Percentiles rank a stretch among this genome's conserved stretches.
These are phyloP conservation scores for Bretziella fagacearum DNA, from an alignment of 2,329 filamentous ascomycete genomes.

Conservation along the genomic window DNA sequence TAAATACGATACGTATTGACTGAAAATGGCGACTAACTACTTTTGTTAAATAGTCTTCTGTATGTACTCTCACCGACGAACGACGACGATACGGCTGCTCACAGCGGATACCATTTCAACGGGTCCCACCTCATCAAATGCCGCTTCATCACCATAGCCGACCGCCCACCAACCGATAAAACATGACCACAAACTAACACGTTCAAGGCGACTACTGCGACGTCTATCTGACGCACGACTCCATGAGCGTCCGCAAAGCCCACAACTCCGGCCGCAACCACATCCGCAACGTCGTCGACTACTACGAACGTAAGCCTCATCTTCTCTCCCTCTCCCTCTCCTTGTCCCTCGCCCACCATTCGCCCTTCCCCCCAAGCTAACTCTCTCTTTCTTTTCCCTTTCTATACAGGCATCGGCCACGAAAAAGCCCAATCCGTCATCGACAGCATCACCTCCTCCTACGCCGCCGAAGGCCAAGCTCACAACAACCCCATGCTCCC, in stretches of 20 bases:
- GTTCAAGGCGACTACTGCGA: constrained; percentile 87
- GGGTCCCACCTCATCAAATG: too few species aligned
- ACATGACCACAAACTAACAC: neutral
- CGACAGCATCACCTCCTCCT: constrained; percentile 91
- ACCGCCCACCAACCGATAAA: too few species aligned
- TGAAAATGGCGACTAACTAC: constrained; percentile 7
- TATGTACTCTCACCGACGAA: constrained; percentile 15
- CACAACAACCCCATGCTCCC: constrained; percentile 70
- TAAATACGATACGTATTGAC: constrained; percentile 22
- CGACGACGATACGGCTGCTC: too few species aligned
- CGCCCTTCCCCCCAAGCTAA: constrained; percentile 6
- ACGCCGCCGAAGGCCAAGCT: constrained; percentile 82
- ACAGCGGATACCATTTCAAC: too few species aligned
- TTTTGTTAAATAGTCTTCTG: constrained; percentile 19
- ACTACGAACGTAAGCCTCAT: constrained; percentile 68
- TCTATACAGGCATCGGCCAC: constrained; percentile 79
- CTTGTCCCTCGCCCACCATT: neutral
- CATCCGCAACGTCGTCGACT: constrained; percentile 91
- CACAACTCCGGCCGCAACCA: constrained; percentile 96
- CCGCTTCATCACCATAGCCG: too few species aligned
- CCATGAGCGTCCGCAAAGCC: constrained; percentile 97
- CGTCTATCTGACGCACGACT: constrained; percentile 99
- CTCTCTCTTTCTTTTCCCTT: neutral
- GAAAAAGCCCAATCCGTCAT: constrained; percentile 98
- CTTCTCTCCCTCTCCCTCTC: neutral